Evolutionary conservation across 2,329 filamentous ascomycete species (phyloP), one percentile per base, ranked within the genome.

Genomic region (Helicocarpus griseus): DNA sequence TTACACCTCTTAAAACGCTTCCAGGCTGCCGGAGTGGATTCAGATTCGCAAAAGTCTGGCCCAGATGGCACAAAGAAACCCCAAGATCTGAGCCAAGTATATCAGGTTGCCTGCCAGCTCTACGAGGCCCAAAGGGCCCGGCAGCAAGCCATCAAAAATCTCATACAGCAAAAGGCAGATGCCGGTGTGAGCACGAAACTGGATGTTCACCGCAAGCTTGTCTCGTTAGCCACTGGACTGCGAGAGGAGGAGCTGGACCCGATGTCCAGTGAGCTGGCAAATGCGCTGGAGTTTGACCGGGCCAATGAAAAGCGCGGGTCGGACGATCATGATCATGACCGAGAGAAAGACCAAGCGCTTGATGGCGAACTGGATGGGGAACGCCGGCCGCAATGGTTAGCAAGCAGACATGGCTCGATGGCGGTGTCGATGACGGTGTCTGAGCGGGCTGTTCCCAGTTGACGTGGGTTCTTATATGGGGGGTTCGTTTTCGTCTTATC

Each of bases 161-260:
- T 74, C 19, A 63, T 68, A 24, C 69, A 69, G 49, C 70, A 74
- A 53, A 72, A 69, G 26, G 66, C 66, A 5, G 71, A 73, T 55
- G 70, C 71, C 1, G 72, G 72, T 13, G 69, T 71, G 19, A 69
- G 69, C 55, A 71, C 71, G 41, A 72, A 70, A 50, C 66, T 74
- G 19, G 71, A 73, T 49, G 71, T 73, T 55, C 71, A 74, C 56
- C 67, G 72, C 41, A 73, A 69, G 55, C 63, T 75, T 4, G 72
- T 75, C 14, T 65, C 71, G 46, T 64, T 75, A 44, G 72, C 72
- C 11, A 75, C 72, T 0, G 71, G 71, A 0, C 59, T 75, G 19
- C 71, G 69, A 53, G 72, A 74, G 56, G 71, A 74, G 48, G 71
- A 74, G 19, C 61, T 75, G 8, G 72, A 75, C 52, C 69, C 65